Conservation (phyloP, 177 flowering plant genomes). For the Telopea speciosissima region DNA sequence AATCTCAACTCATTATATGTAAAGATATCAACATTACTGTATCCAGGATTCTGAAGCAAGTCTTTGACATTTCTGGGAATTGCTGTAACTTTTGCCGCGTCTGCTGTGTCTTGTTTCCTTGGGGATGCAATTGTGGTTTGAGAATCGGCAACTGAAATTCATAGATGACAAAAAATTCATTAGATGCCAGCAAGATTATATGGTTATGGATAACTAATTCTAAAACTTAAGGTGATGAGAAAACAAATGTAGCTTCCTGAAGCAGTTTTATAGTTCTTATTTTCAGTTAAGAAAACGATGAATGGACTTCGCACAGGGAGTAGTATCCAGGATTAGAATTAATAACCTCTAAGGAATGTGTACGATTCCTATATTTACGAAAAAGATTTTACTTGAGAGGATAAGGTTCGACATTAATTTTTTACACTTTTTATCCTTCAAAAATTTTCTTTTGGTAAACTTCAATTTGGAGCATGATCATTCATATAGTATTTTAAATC, state of each 20-base stretch:
- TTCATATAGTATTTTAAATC: too few relatives aligned
- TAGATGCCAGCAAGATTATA: neutral
- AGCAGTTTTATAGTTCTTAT: too few relatives aligned
- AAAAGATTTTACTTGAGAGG: too few relatives aligned
- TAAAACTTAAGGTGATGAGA: neutral
- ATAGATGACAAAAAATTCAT: neutral
- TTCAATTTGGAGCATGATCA: too few relatives aligned
- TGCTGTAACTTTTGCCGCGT: slow-evolving; percentile 16
- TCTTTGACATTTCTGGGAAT: slow-evolving; percentile 51
- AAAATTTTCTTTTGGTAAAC: too few relatives aligned
- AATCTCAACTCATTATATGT: slow-evolving; percentile 67
- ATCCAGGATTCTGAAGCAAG: slow-evolving; percentile 51
- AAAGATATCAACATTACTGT: slow-evolving; percentile 58
- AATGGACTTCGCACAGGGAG: too few relatives aligned
- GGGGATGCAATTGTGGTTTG: neutral
- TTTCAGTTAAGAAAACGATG: too few relatives aligned
- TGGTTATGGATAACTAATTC: neutral
- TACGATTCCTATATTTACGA: too few relatives aligned
- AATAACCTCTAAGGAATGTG: too few relatives aligned
- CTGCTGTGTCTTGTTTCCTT: neutral
- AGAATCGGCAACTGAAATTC: neutral
- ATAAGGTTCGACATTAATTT: too few relatives aligned
- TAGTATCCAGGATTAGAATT: too few relatives aligned
- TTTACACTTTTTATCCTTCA: too few relatives aligned
- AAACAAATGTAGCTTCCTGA: neutral